phyloP scores from a whole-genome alignment of 768 basidiomycete species.

The Suillus lakei region DNA sequence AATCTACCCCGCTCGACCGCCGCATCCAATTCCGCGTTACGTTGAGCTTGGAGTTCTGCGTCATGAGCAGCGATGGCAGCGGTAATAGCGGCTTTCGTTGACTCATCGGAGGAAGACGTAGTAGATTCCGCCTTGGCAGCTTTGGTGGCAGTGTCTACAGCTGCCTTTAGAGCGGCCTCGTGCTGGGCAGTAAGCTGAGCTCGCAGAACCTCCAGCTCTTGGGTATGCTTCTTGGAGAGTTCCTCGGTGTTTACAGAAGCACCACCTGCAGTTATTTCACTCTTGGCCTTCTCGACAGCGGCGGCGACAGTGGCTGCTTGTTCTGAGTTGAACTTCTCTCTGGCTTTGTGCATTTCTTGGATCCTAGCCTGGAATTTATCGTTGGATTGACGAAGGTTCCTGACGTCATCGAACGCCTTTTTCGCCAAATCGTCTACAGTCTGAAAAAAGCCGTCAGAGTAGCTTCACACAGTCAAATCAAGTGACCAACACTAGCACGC shows the following conservation, averaged over 20 bases:
- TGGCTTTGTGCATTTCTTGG: constrained; percentile 54
- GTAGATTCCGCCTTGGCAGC: constrained; percentile 41
- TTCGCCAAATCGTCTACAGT: constrained; percentile 47
- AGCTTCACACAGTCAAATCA: not conserved
- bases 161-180: constrained; percentile 55
- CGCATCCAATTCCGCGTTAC: constrained; percentile 59
- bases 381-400: constrained; percentile 41
- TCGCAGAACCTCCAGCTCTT: constrained; percentile 62
- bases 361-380: constrained; percentile 66
- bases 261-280: constrained; percentile 40
- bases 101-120: constrained; percentile 31
- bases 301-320: constrained; percentile 57
- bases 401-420: constrained; percentile 49
- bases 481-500: constrained; percentile 55
- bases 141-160: constrained; percentile 52
- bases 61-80: constrained; percentile 55
- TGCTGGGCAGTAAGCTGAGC: constrained; percentile 57
- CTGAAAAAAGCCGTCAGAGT: constrained; percentile 27
- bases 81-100: constrained; percentile 52
- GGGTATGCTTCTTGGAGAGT: constrained; percentile 55
- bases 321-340: constrained; percentile 46
- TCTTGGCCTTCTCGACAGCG: constrained; percentile 60
- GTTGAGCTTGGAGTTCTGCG: constrained; percentile 48
- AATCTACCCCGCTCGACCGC: constrained; percentile 73
- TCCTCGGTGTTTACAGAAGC: constrained; percentile 41